Conservation (phyloP, 306 rosid species). For the Pyrus betulifolia region DNA sequence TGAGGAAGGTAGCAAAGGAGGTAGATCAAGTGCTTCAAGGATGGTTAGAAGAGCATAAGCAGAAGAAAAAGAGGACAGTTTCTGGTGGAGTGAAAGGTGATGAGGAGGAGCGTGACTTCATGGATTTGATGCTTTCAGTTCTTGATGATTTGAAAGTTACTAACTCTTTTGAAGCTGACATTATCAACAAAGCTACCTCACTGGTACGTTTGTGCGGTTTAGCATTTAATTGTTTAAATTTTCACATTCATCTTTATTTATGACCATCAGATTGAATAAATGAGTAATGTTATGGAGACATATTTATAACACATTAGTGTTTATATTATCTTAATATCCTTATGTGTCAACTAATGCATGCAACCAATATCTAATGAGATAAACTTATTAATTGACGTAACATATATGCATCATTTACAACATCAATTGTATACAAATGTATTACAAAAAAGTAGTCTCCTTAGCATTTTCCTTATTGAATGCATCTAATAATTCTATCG, state of each 20-base stretch:
- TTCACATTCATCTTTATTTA: neutral
- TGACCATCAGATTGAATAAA: neutral
- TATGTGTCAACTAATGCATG: too few relatives aligned
- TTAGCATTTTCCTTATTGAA: too few relatives aligned
- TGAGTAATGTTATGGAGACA: too few relatives aligned
- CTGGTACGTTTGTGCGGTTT: neutral
- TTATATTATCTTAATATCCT: too few relatives aligned
- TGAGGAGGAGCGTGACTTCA: neutral
- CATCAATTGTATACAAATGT: too few relatives aligned
- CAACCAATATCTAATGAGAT: too few relatives aligned
- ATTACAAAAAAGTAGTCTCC: too few relatives aligned
- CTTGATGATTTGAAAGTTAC: neutral
- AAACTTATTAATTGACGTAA: too few relatives aligned
- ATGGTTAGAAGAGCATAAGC: conserved; percentile 15
- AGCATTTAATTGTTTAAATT: neutral
- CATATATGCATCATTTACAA: too few relatives aligned
- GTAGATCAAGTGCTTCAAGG: neutral
- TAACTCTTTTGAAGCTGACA: conserved; percentile 1
- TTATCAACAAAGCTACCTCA: conserved; percentile 10
- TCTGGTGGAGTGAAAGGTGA: neutral
- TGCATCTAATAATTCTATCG: too few relatives aligned
- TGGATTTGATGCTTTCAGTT: conserved; percentile 15
- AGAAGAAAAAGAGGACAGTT: neutral
- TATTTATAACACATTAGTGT: too few relatives aligned
- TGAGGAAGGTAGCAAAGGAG: neutral